Base-by-base conservation (phyloP, 176 grass and related monocot genomes). In the Aegilops bicornis region DNA sequence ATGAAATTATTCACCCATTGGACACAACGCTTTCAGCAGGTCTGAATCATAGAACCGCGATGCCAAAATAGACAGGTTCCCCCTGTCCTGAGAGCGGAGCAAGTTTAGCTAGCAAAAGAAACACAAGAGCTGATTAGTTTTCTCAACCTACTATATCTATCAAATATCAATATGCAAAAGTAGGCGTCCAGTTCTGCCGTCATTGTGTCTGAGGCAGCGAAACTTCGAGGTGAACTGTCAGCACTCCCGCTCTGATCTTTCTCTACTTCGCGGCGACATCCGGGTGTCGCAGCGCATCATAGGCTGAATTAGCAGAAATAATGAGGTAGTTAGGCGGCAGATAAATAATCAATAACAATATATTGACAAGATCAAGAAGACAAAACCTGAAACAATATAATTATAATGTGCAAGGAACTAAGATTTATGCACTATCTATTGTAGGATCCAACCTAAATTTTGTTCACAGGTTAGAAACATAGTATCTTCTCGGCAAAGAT, bases 41-140 rank as follows among this genome's bases (percentile, higher is more conserved):
- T 69, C 14, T 2, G 65, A 33, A 70, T 39, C 68, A n/a, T 71
- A 39, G 33, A 71, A 71, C 32, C 10, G 68, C 35, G 10, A 40
- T 24, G 24, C 62, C 62, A 64, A 64, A 32, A 33, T 32, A 30
- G 71, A 47, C 36, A 42, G 20, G 19, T 37, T 37, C 16, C 32
- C 10, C 66, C 19, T 40, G 69, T 23, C 68, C 10, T 5, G 25
- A 65, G 63, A 31, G 27, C 13, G 5, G 37, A 32, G 27, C 15
- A 31, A 76, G 73, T 52, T 52, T 76, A 50, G 19, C 73, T 52
- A 76, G 73, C 43, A 76, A 6, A 52, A 76, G 25, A 52, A 76
- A 76, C 25, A 76, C 43, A 17, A 10, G 4, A 76, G 25, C 43
- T 52, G 43, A 16, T 76, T 16, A 76, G 43, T 30, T 52, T 68